Evolutionary conservation across 2,329 filamentous ascomycete genomes (phyloP), one percentile per base, ranked within the genome.

Genomic region (Rachicladosporium sp.): DNA sequence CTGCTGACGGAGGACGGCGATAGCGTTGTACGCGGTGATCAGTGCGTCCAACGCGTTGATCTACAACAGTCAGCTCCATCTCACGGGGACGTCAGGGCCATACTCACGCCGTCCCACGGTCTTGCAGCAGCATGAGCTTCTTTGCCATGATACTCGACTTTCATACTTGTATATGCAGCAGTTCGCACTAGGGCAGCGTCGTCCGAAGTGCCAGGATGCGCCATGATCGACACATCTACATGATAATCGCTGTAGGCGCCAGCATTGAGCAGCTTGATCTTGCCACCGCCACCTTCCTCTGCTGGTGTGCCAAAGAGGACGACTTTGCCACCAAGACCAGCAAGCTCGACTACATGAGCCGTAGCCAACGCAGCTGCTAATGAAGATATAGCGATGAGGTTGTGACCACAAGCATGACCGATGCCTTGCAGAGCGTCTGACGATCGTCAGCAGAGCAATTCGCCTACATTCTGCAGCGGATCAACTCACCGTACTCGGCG

Each of bases 121-220:
- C 47, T 41, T 2, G 58, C 59, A 7, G 60, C 58, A 2, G 60
- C 60, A 37, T 61, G 58, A 9, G 57, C 55, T 42, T 55, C 58
- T 43, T 53, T 53, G 30, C 58, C 58, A 62, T 65, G 63, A 45
- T 73, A 77, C 10, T 68, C 67, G 0, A 69, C 70, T 12, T 62
- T 63, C 45, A 75, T 64, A 32, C 61, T 58, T 4, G 58, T 50
- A 46, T 69, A 74, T 4, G 72, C 72, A 3, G 69, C 65, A 1
- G 72, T 76, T 2, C 67, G 62, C 42, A 72, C 67, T 4, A 73
- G 58, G 0, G 70, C 67, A 8, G 59, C 61, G 41, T 73, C 65
- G 4, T 55, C 46, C 7, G 41, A 41, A 11, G 55, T 57, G 7
- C 57, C 55, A 3, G 61, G 60, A 41, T 64, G 61, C 3, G 59